phyloP scores from a whole-genome alignment of 2,329 filamentous ascomycete species.

The Venturia nashicola region DNA sequence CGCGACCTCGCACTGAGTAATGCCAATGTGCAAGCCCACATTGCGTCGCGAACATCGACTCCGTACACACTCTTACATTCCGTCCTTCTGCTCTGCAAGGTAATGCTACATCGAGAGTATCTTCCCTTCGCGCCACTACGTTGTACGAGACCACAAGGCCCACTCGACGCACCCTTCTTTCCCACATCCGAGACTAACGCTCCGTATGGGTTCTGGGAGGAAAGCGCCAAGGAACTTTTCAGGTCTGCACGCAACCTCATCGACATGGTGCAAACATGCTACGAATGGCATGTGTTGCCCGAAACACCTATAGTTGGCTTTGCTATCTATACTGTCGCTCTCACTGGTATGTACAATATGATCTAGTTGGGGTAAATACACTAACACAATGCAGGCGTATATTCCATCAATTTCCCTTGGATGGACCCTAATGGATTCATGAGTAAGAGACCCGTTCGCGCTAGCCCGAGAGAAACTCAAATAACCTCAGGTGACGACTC shows the following conservation, averaged over 20 bases:
- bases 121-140: slow-evolving; percentile 52
- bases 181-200: slow-evolving; percentile 33
- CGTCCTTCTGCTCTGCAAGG: slow-evolving; percentile 50
- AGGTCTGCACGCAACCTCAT: slow-evolving; percentile 50
- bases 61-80: slow-evolving; percentile 57
- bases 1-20: slow-evolving; percentile 44
- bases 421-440: slow-evolving; percentile 53
- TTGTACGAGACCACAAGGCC: slow-evolving; percentile 38
- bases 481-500: slow-evolving; percentile 4
- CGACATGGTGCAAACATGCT: slow-evolving; percentile 50
- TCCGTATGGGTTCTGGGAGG: slow-evolving; percentile 48
- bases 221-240: slow-evolving; percentile 51
- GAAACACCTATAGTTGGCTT: slow-evolving; percentile 58
- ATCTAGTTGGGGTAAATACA: background rate
- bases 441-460: slow-evolving; percentile 15
- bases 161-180: slow-evolving; percentile 47
- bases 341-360: slow-evolving; percentile 31
- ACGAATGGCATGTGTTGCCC: slow-evolving; percentile 46
- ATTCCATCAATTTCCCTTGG: slow-evolving; percentile 53
- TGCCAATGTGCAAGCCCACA: slow-evolving; percentile 53
- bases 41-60: slow-evolving; percentile 49
- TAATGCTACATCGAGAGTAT: slow-evolving; percentile 58
- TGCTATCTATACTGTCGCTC: slow-evolving; percentile 53
- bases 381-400: slow-evolving; percentile 35
- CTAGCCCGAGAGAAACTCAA: background rate